Percentiles rank a stretch among this genome's conserved stretches.
These are phyloP conservation scores for Penicillium sp. DNA, from an alignment of 2,329 filamentous ascomycete species.

Conservation along the genomic window DNA sequence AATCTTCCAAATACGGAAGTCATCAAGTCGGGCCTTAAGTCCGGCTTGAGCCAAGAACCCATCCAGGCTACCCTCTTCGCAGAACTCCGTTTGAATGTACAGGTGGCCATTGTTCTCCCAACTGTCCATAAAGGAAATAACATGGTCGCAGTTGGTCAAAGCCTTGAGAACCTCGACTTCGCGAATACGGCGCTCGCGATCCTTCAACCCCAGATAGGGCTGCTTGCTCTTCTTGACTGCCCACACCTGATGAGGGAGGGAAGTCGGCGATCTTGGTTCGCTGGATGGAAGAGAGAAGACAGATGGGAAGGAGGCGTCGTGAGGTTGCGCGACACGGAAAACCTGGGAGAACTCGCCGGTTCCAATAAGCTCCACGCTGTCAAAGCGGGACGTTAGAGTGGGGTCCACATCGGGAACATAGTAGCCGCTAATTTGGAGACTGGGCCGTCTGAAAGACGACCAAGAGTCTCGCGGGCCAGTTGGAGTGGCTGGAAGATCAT, in stretches of 20 bases:
- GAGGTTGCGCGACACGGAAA: conserved; percentile 66
- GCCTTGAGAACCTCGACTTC: conserved; percentile 78
- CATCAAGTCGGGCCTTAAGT: conserved; percentile 81
- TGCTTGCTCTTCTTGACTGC: conserved; percentile 92
- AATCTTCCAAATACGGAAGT: conserved; percentile 99
- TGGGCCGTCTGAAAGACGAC: conserved; percentile 60
- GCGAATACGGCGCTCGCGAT: conserved; percentile 78
- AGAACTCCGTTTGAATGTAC: conserved; percentile 97
- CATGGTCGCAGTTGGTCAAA: conserved; percentile 78
- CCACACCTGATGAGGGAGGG: conserved; percentile 65
- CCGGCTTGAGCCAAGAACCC: conserved; percentile 81
- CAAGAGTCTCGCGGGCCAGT: conserved; percentile 64
- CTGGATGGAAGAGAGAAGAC: conserved; percentile 50
- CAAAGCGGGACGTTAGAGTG: conserved; percentile 71
- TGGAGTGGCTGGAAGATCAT: conserved; percentile 73
- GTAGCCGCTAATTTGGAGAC: conserved; percentile 68
- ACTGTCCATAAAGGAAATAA: conserved; percentile 77
- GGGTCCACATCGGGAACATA: conserved; percentile 74
- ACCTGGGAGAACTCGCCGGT: conserved; percentile 93
- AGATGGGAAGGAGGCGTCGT: conserved; percentile 39
- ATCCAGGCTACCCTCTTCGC: conserved; percentile 88
- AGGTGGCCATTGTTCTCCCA: conserved; percentile 86
- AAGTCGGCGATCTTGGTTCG: conserved; percentile 54
- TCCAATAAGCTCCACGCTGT: conserved; percentile 75
- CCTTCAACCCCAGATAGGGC: conserved; percentile 72